phyloP scores from a whole-genome alignment of 768 basidiomycete species.

The Leccinum rimulosum region DNA sequence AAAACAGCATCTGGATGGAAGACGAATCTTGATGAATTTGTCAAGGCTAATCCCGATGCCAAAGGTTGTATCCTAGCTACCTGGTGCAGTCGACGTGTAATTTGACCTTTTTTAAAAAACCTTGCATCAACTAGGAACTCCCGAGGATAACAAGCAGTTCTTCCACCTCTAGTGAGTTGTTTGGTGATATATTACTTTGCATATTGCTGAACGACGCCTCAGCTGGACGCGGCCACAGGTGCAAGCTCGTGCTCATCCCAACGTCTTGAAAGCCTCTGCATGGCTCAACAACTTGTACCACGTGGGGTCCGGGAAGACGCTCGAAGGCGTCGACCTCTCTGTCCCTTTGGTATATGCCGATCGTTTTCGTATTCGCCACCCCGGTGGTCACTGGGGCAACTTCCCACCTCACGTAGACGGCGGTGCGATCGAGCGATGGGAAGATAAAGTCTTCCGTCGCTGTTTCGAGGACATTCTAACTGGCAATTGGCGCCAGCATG shows the following conservation, averaged over 20 bases:
- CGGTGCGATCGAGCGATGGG: slow-evolving; percentile 75
- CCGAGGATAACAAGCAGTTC: slow-evolving; percentile 62
- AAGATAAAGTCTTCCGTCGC: slow-evolving; percentile 54
- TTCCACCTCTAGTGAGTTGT: slow-evolving; percentile 63
- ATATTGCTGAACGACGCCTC: not conserved
- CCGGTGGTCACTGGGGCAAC: slow-evolving; percentile 53
- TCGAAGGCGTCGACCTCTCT: slow-evolving; percentile 57
- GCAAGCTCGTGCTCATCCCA: slow-evolving; percentile 67
- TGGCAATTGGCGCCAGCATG: slow-evolving; percentile 63
- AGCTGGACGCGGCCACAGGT: slow-evolving; percentile 58
- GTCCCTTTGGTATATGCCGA: slow-evolving; percentile 71
- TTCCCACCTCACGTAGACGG: slow-evolving; percentile 57
- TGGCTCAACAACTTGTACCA: slow-evolving; percentile 69
- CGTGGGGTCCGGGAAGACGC: slow-evolving; percentile 33
- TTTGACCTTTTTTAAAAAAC: not conserved
- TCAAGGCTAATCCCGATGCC: slow-evolving; percentile 53
- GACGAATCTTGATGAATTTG: slow-evolving; percentile 50
- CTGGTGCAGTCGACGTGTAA: not conserved
- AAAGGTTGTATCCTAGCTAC: slow-evolving; percentile 39
- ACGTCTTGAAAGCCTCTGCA: slow-evolving; percentile 51
- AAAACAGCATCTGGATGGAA: slow-evolving; percentile 59
- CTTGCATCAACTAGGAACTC: slow-evolving; percentile 39
- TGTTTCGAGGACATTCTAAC: slow-evolving; percentile 62
- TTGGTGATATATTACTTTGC: not conserved
- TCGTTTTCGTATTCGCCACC: slow-evolving; percentile 69